Evolutionary conservation across 2,329 filamentous ascomycete species (phyloP).

Genomic region (Fusarium sp.): DNA sequence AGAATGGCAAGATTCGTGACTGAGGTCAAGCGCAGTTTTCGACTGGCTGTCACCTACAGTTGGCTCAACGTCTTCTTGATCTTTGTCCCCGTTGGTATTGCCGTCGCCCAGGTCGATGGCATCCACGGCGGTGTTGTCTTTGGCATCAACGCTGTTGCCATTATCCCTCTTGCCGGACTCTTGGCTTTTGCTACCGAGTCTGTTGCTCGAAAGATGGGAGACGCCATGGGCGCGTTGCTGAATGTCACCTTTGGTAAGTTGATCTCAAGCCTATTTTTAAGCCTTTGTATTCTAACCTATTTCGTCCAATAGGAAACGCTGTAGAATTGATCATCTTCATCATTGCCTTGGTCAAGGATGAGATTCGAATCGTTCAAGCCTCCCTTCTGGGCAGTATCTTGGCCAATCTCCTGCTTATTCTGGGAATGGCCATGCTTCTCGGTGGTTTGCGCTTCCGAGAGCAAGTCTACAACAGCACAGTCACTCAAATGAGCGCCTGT

Average conservation of each 20-base stretch:
- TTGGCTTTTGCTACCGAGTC: constrained; percentile 82
- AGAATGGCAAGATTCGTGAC: constrained; percentile 58
- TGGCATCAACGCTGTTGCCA: constrained; percentile 81
- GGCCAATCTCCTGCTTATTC: constrained; percentile 87
- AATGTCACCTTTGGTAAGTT: constrained; percentile 81
- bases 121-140: constrained; percentile 76
- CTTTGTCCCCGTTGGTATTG: constrained; percentile 85
- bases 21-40: constrained; percentile 65
- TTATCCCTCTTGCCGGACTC: constrained; percentile 80
- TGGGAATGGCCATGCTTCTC: constrained; percentile 92
- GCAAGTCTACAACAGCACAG: constrained; percentile 96
- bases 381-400: constrained; percentile 91
- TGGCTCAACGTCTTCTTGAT: constrained; percentile 84
- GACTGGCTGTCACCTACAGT: constrained; percentile 77
- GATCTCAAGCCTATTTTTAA: background rate
- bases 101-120: constrained; percentile 67
- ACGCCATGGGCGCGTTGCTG: constrained; percentile 79
- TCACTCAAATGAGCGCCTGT: constrained; percentile 97
- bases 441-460: constrained; percentile 90
- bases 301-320: constrained; percentile 61
- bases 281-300: background rate
- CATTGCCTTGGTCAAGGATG: constrained; percentile 57
- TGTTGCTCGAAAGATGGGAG: constrained; percentile 79
- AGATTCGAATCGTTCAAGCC: constrained; percentile 93
- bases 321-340: constrained; percentile 83